phyloP scores from a whole-genome alignment of 2,329 filamentous ascomycete species.

The Cladorrhinum sp. region DNA sequence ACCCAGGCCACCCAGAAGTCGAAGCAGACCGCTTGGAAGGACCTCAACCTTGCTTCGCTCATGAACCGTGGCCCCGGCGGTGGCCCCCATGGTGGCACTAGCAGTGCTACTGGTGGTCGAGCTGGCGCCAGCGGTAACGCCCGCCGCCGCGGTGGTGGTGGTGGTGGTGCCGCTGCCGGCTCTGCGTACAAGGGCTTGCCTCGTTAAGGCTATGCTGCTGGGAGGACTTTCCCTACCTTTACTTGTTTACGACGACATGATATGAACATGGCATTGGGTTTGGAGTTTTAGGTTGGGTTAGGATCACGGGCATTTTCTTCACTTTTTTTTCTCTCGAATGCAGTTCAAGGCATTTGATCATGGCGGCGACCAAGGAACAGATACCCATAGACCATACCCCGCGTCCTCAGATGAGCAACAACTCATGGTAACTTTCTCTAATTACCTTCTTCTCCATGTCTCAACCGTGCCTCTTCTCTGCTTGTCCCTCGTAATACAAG shows the following conservation, averaged over 20 bases:
- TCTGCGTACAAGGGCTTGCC: neutral
- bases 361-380: neutral
- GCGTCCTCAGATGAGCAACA: neutral
- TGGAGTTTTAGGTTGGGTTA: neutral
- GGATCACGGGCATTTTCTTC: neutral
- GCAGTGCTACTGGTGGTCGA: neutral
- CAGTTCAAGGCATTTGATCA: neutral
- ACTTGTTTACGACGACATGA: neutral
- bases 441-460: neutral
- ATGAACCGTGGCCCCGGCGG: constrained; percentile 59
- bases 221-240: no score
- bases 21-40: constrained; percentile 73
- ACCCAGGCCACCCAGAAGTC: constrained; percentile 71
- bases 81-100: constrained; percentile 17
- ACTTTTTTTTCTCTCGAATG: no score
- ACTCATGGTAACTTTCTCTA: neutral
- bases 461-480: neutral
- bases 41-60: constrained; percentile 68
- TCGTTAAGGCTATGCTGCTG: neutral
- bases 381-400: neutral
- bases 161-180: neutral
- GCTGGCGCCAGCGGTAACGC: constrained; percentile 1
- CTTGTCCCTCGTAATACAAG: neutral
- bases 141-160: neutral
- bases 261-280: neutral